Evolutionary conservation across 352 stramenopile species (phyloP).

Genomic region (Thalassiosira hispida): DNA sequence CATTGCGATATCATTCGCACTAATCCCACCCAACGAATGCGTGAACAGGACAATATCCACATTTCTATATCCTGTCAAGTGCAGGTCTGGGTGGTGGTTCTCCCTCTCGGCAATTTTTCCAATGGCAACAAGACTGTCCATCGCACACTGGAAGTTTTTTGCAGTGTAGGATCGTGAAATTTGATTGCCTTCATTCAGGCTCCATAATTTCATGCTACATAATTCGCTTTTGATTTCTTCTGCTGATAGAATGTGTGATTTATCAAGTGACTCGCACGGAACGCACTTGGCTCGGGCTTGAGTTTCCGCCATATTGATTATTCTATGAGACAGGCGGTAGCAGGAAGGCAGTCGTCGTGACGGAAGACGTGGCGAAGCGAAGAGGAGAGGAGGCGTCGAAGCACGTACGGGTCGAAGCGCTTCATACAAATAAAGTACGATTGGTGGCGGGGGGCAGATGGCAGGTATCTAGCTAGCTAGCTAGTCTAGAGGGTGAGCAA

Average conservation of each 20-base stretch:
- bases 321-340: not conserved
- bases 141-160: conserved; percentile 83
- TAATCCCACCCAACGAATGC: conserved; percentile 81
- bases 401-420: not conserved
- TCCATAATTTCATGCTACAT: conserved; percentile 34
- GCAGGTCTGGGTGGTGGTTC: conserved; percentile 86
- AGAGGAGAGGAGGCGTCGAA: not conserved
- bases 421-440: not conserved
- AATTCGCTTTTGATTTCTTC: conserved; percentile 50
- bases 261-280: conserved; percentile 66
- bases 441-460: not conserved
- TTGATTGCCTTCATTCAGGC: conserved; percentile 24
- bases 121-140: conserved; percentile 82
- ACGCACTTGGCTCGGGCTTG: conserved; percentile 40
- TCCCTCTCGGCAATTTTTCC: conserved; percentile 81
- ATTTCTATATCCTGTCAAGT: conserved; percentile 85
- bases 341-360: not conserved
- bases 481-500: too few species aligned
- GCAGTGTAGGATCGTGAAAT: conserved; percentile 59
- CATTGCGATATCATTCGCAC: conserved; percentile 84
- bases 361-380: not conserved
- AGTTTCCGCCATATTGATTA: not conserved
- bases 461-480: too few species aligned
- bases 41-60: conserved; percentile 85
- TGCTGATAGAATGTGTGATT: conserved; percentile 52